These are phyloP conservation scores for Pseudozyma pruni DNA, from an alignment of 1,284 basidiomycete species.

Conservation along the genomic window DNA sequence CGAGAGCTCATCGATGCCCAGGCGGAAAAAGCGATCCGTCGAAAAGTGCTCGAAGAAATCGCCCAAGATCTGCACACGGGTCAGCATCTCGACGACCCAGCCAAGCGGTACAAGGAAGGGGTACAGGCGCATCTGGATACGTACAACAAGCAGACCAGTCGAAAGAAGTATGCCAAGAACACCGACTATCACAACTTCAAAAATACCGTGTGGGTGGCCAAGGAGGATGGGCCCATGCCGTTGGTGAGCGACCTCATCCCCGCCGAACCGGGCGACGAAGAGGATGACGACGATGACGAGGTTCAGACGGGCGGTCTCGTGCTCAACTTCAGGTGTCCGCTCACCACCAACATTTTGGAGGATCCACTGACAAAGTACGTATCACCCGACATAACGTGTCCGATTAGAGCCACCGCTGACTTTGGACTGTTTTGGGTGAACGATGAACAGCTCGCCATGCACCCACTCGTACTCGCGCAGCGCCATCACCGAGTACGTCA, in stretches of 20 bases:
- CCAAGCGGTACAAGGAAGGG: constrained; percentile 25
- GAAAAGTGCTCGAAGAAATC: constrained; percentile 36
- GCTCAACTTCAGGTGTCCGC: constrained; percentile 57
- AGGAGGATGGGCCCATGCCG: constrained; percentile 56
- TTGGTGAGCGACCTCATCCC: constrained; percentile 54
- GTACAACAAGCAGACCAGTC: constrained; percentile 47
- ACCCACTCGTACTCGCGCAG: constrained; percentile 34
- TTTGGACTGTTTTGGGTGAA: neutral
- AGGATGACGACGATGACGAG: constrained; percentile 39
- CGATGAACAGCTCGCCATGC: constrained; percentile 24
- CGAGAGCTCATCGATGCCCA: constrained; percentile 56
- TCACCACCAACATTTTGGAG: constrained; percentile 49
- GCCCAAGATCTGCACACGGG: constrained; percentile 29
- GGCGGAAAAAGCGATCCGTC: constrained; percentile 40
- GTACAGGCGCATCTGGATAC: constrained; percentile 17
- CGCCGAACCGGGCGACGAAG: constrained; percentile 6
- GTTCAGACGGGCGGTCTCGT: constrained; percentile 48
- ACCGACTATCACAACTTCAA: constrained; percentile 52
- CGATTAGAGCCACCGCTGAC: neutral
- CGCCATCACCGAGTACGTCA: constrained; percentile 36
- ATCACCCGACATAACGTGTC: neutral
- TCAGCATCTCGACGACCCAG: constrained; percentile 16
- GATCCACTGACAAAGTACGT: constrained; percentile 56
- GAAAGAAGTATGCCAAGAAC: constrained; percentile 52
- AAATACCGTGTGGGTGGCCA: constrained; percentile 49